phyloP scores from a whole-genome alignment of 2,329 filamentous ascomycete genomes.

The Tricladium varicosporioides region DNA sequence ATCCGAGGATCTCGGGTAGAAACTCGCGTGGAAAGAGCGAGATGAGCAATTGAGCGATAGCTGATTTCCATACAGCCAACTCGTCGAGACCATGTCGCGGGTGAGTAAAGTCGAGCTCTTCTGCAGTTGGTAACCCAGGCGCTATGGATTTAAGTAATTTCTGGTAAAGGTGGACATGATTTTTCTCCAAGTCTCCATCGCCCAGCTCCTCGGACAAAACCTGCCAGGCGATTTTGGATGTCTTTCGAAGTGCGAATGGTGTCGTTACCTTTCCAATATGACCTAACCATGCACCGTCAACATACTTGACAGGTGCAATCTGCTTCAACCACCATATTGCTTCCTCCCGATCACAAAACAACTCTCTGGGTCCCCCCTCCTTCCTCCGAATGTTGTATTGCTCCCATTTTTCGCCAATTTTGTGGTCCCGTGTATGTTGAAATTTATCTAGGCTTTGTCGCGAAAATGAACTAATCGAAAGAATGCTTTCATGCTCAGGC shows the following conservation, averaged over 20 bases:
- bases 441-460: slow-evolving; percentile 31
- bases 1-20: slow-evolving; percentile 49
- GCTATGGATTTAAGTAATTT: slow-evolving; percentile 32
- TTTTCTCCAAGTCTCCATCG: slow-evolving; percentile 45
- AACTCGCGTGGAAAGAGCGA: slow-evolving; percentile 49
- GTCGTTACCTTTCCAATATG: slow-evolving; percentile 44
- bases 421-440: slow-evolving; percentile 32
- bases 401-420: slow-evolving; percentile 36
- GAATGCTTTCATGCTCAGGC: slow-evolving; percentile 29
- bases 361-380: slow-evolving; percentile 35
- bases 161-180: slow-evolving; percentile 41
- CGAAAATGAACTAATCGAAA: slow-evolving; percentile 34
- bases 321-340: slow-evolving; percentile 41
- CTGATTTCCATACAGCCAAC: slow-evolving; percentile 40
- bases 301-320: slow-evolving; percentile 43
- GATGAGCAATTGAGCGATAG: slow-evolving; percentile 44
- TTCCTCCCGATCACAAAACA: slow-evolving; percentile 36
- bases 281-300: slow-evolving; percentile 49
- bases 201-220: slow-evolving; percentile 50
- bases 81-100: slow-evolving; percentile 15
- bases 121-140: slow-evolving; percentile 20
- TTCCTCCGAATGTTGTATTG: slow-evolving; percentile 27
- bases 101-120: slow-evolving; percentile 18
- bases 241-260: slow-evolving; percentile 38
- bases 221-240: slow-evolving; percentile 46